A percentile compares a stretch with the other conserved stretches of the same genome.
Conservation (phyloP, 441 rosid genomes). For the Pelargonium citronellum region DNA sequence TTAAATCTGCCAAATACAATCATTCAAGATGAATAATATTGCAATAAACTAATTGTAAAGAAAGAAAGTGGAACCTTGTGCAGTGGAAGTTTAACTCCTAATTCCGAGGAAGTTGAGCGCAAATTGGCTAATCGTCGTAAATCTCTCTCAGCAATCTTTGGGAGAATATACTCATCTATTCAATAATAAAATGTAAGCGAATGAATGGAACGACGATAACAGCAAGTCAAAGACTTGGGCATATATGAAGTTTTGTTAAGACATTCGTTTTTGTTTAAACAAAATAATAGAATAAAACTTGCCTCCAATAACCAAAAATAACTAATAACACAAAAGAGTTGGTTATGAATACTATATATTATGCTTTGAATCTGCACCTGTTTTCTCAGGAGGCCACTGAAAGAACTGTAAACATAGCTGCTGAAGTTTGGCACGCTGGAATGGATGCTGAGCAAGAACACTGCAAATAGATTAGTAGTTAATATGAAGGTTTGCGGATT, state of each 20-base stretch:
- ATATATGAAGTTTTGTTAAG: too few relatives aligned
- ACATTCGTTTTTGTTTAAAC: too few relatives aligned
- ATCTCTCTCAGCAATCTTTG: slow-evolving; percentile 87
- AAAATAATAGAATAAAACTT: too few relatives aligned
- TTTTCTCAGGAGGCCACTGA: slow-evolving; percentile 80
- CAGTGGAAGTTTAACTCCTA: slow-evolving; percentile 45
- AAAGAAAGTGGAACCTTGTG: slow-evolving; percentile 37
- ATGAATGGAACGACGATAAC: background rate
- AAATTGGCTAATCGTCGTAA: slow-evolving; percentile 57
- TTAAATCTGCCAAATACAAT: background rate
- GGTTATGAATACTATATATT: background rate
- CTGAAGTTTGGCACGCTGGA: slow-evolving; percentile 54
- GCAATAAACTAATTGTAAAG: slow-evolving; percentile 15
- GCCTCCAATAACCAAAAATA: background rate
- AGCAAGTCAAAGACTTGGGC: too few relatives aligned
- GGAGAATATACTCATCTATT: slow-evolving; percentile 79
- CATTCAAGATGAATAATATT: slow-evolving; percentile 14
- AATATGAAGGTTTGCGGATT: background rate
- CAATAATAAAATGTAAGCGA: slow-evolving; percentile 15
- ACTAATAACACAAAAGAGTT: background rate
- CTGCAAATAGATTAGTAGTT: slow-evolving; percentile 28
- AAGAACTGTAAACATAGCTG: slow-evolving; percentile 56
- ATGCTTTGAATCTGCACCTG: slow-evolving; percentile 39
- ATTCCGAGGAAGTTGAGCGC: slow-evolving; percentile 40
- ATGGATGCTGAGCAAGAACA: slow-evolving; percentile 52